These are phyloP conservation scores for Phytophthora citricola DNA, from an alignment of 352 stramenopile genomes.

Conservation along the genomic window DNA sequence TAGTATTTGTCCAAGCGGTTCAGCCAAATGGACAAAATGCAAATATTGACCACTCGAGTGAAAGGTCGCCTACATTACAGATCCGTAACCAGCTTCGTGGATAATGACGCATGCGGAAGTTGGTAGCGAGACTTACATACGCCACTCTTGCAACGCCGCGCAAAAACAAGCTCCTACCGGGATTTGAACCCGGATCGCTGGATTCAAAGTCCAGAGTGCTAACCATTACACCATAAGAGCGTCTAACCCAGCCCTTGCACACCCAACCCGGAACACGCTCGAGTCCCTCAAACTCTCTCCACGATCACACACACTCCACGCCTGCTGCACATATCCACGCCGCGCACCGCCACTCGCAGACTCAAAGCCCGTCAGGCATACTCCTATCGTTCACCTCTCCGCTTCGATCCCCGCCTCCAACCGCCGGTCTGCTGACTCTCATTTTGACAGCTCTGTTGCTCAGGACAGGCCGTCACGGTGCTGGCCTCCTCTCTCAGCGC, in stretches of 20 bases:
- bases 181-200: constrained; percentile 15
- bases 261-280: constrained; percentile 1
- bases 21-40: too few species aligned
- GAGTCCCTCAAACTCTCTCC: neutral
- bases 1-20: too few species aligned
- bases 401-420: neutral
- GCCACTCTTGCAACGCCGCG: too few species aligned
- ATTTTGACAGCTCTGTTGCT: too few species aligned
- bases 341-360: neutral
- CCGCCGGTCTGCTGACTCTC: neutral
- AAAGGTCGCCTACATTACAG: too few species aligned
- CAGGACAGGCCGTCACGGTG: too few species aligned
- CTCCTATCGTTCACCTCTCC: neutral
- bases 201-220: constrained; percentile 26
- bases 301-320: neutral
- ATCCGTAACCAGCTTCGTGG: too few species aligned
- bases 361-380: neutral
- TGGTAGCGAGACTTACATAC: too few species aligned
- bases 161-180: neutral
- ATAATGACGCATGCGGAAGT: too few species aligned
- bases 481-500: too few species aligned
- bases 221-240: constrained; percentile 20
- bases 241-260: constrained; percentile 10
- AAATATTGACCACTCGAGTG: too few species aligned
- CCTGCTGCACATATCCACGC: neutral